phyloP scores from a whole-genome alignment of 169 alveolate species.

The Perkinsus olseni region DNA sequence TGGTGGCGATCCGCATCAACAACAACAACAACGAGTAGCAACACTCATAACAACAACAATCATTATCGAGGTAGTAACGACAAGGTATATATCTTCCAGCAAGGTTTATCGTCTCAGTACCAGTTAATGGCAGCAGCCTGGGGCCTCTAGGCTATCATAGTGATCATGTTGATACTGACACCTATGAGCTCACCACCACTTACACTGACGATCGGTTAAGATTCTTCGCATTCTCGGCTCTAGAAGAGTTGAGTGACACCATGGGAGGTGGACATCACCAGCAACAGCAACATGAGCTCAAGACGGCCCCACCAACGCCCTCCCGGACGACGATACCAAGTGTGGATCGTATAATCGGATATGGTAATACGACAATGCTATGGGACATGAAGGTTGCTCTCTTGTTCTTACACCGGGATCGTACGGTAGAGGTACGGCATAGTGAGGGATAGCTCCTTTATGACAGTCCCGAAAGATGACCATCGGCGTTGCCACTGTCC shows the following conservation, averaged over 20 bases:
- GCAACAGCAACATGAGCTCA: neutral
- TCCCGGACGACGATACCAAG: neutral
- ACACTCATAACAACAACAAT: no score
- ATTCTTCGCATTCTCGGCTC: neutral
- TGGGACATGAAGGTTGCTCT: no score
- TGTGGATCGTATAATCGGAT: neutral
- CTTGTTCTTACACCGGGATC: no score
- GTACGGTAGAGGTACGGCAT: neutral
- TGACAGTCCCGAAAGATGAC: neutral
- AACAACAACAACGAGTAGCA: no score
- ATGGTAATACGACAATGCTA: no score
- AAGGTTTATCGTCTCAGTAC: no score
- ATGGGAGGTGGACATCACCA: neutral
- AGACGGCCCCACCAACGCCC: no score
- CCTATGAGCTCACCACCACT: neutral
- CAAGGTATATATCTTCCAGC: no score
- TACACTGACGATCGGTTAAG: neutral
- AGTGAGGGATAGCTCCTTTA: neutral
- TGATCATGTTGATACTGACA: neutral
- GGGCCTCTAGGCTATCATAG: no score
- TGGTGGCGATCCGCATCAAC: no score
- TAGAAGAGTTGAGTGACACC: neutral
- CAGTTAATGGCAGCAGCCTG: no score
- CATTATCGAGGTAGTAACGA: no score
- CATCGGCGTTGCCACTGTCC: neutral